A percentile compares a stretch with the other conserved stretches of the same genome.
Conservation (phyloP, 2,329 filamentous ascomycete genomes). For the Aureobasidium melanogenum region DNA sequence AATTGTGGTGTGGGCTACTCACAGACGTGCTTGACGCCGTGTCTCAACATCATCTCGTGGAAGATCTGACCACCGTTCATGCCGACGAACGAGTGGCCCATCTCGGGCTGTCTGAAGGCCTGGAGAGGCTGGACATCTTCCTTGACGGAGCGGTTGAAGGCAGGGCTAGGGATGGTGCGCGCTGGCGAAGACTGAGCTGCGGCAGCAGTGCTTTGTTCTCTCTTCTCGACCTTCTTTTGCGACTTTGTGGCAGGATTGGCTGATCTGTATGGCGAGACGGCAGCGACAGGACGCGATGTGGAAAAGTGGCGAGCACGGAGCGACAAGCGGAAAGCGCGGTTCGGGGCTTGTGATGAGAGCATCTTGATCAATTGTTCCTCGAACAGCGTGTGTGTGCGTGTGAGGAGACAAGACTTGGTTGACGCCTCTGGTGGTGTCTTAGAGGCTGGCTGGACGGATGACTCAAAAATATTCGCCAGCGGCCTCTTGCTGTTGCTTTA, state of each 20-base stretch:
- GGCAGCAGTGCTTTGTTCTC: conserved; percentile 34
- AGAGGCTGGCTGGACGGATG: background rate
- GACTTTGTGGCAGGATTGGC: conserved; percentile 13
- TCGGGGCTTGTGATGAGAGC: conserved; percentile 25
- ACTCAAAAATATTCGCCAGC: conserved; percentile 6
- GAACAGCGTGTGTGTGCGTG: background rate
- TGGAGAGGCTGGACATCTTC: conserved; percentile 37
- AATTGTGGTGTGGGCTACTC: conserved; percentile 34
- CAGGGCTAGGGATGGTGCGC: conserved; percentile 36
- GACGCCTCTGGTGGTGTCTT: background rate
- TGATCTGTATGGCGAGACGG: conserved; percentile 35
- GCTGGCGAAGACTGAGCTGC: conserved; percentile 23
- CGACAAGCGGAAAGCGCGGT: conserved; percentile 29
- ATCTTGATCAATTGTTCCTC: conserved; percentile 17
- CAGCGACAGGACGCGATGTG: conserved; percentile 30
- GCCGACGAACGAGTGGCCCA: conserved; percentile 67
- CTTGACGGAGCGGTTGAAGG: conserved; percentile 38
- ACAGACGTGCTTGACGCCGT: conserved; percentile 91
- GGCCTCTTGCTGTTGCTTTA: background rate
- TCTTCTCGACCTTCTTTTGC: conserved; percentile 25
- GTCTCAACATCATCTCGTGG: conserved; percentile 97
- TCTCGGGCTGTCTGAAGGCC: conserved; percentile 39
- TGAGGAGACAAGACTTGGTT: background rate
- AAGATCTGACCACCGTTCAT: conserved; percentile 95
- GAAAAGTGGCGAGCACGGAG: conserved; percentile 36